A percentile compares a stretch with the other conserved stretches of the same genome.
Evolutionary conservation across 345 rosid genomes (phyloP).

Genomic region (Acer campestre): DNA sequence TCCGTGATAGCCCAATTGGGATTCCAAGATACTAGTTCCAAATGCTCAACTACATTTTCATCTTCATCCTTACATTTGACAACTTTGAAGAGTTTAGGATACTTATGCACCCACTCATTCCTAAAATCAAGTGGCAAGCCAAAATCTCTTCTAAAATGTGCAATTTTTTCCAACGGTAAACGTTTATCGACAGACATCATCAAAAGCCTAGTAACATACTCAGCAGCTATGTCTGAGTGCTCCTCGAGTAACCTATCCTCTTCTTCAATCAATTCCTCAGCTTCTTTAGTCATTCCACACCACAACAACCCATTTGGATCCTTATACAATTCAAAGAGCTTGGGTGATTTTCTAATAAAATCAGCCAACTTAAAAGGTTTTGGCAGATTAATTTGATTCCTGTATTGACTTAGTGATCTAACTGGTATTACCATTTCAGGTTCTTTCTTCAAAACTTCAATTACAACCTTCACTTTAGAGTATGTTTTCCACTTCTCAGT

Average conservation of each 20-base stretch:
- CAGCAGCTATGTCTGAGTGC: conserved; percentile 66
- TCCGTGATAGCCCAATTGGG: conserved; percentile 83
- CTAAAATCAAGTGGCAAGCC: conserved; percentile 83
- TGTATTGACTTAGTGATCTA: conserved; percentile 54
- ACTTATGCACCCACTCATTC: conserved; percentile 63
- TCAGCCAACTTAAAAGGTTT: conserved; percentile 69
- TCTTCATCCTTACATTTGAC: conserved; percentile 48
- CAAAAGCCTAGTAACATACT: conserved; percentile 71
- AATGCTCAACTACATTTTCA: conserved; percentile 44
- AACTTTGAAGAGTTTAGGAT: conserved; percentile 66
- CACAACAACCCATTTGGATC: conserved; percentile 71
- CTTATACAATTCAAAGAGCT: conserved; percentile 74
- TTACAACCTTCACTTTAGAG: conserved; percentile 57
- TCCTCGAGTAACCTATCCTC: conserved; percentile 63
- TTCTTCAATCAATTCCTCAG: conserved; percentile 62
- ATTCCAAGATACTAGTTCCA: conserved; percentile 80
- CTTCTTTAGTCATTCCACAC: conserved; percentile 78
- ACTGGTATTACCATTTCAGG: conserved; percentile 70
- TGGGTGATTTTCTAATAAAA: conserved; percentile 71
- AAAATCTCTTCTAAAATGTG: conserved; percentile 75
- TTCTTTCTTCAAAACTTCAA: conserved; percentile 71
- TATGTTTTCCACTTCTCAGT: conserved; percentile 74
- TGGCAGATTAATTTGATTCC: conserved; percentile 60
- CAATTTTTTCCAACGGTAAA: conserved; percentile 68
- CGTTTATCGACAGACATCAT: conserved; percentile 75